Evolutionary conservation across 2,329 filamentous ascomycete genomes (phyloP), one percentile per base, ranked within the genome.

Genomic region (Aspergillus melleus): DNA sequence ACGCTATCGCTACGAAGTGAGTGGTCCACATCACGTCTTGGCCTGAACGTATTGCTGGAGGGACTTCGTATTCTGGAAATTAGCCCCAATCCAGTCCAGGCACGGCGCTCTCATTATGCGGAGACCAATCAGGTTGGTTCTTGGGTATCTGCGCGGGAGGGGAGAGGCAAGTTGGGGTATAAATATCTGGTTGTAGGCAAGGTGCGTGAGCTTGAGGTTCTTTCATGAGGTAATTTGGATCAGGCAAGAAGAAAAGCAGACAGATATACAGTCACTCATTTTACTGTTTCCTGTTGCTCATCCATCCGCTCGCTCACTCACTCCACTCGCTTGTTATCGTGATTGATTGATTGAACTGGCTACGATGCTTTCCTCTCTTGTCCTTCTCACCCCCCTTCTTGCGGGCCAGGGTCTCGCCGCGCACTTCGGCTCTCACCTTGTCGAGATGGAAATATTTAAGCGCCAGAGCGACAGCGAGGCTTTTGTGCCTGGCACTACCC

Each of bases 371-470:
- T 42, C 58, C 42, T 19, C n/a, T 16, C 46, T 62, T 22, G 29
- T 58, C 10, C 47, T 63, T 6, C 24, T 63, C 29, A 32, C 46
- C 26, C 51, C 61, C 44, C 32, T 63, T 12, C 53, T 63, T 49
- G 58, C 54, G 44, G 53, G 58, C 61, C 61, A 63, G 30, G 24
- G 32, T 16, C 22, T 61, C 8, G 61, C 58, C 29, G 11, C 53
- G 2, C 22, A 49, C 6, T 20, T 5, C 22, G 44, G 44, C 22
- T 42, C 4, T 14, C 26, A 42, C 36, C 51, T 46, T n/a, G 24
- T 12, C 51, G 32, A 10, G n/a, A 49, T 55, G 44, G 32, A 26
- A 9, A 36, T 61, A 14, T 26, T 49, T 46, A 60, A 61, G 51
- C 60, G 60, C 3, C 55, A 62, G 51, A 52, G 26, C 52, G 51